phyloP scores from a whole-genome alignment of 805 yeast species.

The Kregervanrija delftensis region DNA sequence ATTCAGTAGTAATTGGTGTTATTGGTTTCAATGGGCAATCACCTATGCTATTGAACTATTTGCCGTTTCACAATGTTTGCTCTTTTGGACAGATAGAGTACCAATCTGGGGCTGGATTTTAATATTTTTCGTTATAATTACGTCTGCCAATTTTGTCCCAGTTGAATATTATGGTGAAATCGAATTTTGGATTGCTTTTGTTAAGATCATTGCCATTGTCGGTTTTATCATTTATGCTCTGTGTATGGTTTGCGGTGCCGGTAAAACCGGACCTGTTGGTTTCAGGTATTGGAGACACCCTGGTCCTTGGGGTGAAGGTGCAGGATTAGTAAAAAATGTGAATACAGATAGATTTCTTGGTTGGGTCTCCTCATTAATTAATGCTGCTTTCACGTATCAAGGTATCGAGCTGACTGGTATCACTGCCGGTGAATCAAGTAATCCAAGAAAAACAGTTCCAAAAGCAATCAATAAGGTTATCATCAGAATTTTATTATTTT shows the following conservation, averaged over 20 bases:
- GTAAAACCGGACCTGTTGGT: constrained; percentile 59
- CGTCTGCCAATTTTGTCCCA: constrained; percentile 52
- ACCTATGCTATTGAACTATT: constrained; percentile 69
- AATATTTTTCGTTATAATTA: constrained; percentile 53
- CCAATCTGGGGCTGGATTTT: constrained; percentile 68
- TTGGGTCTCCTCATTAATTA: constrained; percentile 59
- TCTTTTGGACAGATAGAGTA: constrained; percentile 61
- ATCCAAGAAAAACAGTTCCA: constrained; percentile 64
- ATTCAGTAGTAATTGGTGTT: constrained; percentile 62
- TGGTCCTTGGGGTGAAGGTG: constrained; percentile 58
- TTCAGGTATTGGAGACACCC: constrained; percentile 77
- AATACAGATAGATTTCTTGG: constrained; percentile 57
- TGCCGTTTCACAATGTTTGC: constrained; percentile 58
- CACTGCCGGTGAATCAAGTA: constrained; percentile 64
- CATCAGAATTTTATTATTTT: constrained; percentile 56
- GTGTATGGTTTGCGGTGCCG: constrained; percentile 71
- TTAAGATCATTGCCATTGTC: constrained; percentile 58
- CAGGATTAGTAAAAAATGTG: constrained; percentile 40
- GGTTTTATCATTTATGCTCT: constrained; percentile 63
- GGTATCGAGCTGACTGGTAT: constrained; percentile 72
- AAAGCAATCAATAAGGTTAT: constrained; percentile 63
- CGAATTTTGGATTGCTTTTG: constrained; percentile 64
- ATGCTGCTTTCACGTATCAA: constrained; percentile 71
- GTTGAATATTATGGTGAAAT: constrained; percentile 66
- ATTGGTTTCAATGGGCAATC: constrained; percentile 72